Conservation (phyloP, 2,329 filamentous ascomycete genomes). For the Dactylellina leptospora region DNA sequence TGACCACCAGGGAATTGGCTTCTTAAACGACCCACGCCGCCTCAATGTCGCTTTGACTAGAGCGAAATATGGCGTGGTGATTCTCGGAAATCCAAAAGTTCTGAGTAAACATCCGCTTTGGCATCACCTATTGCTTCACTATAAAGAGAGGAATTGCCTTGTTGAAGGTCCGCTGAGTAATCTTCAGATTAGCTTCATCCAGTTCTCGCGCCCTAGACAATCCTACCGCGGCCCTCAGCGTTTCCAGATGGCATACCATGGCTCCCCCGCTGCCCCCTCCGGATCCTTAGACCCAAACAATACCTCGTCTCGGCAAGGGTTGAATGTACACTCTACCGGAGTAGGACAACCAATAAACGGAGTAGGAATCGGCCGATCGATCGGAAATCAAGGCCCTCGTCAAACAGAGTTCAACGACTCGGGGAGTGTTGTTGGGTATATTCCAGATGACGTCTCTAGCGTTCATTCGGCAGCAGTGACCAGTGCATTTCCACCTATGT, state of each 20-base stretch:
- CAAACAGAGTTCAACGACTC: conserved; percentile 71
- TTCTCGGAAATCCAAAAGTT: conserved; percentile 96
- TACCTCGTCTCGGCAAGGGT: conserved; percentile 10
- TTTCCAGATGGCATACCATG: conserved; percentile 81
- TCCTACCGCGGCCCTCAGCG: conserved; percentile 88
- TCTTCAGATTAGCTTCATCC: conserved; percentile 90
- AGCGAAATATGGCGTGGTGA: conserved; percentile 95
- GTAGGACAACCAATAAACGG: conserved; percentile 60
- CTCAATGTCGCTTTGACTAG: conserved; percentile 96
- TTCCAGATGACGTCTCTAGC: conserved; percentile 95
- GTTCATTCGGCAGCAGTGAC: conserved; percentile 88
- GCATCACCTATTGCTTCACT: conserved; percentile 94
- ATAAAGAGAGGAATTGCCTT: conserved; percentile 94
- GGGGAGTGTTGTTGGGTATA: conserved; percentile 91
- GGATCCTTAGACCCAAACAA: conserved; percentile 12
- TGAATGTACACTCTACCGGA: conserved; percentile 57
- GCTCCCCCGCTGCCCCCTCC: conserved; percentile 58
- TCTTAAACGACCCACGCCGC: conserved; percentile 95
- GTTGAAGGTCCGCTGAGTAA: conserved; percentile 96
- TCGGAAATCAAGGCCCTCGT: conserved; percentile 43
- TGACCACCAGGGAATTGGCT: conserved; percentile 98
- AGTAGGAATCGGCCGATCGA: conserved; percentile 34
- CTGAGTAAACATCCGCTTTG: conserved; percentile 96
- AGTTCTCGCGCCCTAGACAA: conserved; percentile 93
- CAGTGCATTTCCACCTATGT: conserved; percentile 91